These are phyloP conservation scores for Tetrapisispora iriomotensis DNA, from an alignment of 805 yeast genomes.

Conservation along the genomic window DNA sequence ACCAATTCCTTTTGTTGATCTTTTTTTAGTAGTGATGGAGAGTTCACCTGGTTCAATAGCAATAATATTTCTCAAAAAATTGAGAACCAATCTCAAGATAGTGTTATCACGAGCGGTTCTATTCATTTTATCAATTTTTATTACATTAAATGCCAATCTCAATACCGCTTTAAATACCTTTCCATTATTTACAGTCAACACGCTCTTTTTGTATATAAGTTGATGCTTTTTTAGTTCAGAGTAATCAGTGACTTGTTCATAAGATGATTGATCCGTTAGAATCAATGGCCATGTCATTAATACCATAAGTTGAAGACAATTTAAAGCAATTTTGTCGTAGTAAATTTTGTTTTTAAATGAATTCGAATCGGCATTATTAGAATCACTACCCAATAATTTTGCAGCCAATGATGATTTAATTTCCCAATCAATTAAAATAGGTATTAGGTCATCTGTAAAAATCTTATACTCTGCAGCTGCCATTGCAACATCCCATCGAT, in stretches of 20 bases:
- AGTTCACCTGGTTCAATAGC: conserved; percentile 63
- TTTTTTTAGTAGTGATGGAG: conserved; percentile 37
- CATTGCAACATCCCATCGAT: conserved; percentile 71
- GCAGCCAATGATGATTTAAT: conserved; percentile 23
- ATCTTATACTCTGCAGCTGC: conserved; percentile 78
- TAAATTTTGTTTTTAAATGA: conserved; percentile 22
- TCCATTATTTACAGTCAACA: conserved; percentile 51
- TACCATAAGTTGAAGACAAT: conserved; percentile 71
- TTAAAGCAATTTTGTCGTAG: conserved; percentile 53
- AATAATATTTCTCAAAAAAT: conserved; percentile 68
- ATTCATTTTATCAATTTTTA: conserved; percentile 41
- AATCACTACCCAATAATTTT: conserved; percentile 11
- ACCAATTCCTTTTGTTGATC: conserved; percentile 24
- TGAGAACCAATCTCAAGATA: conserved; percentile 59
- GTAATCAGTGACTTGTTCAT: conserved; percentile 47
- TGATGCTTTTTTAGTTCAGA: conserved; percentile 59
- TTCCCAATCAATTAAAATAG: conserved; percentile 70
- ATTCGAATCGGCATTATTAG: conserved; percentile 10
- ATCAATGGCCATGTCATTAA: conserved; percentile 80
- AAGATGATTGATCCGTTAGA: conserved; percentile 48
- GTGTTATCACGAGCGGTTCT: conserved; percentile 65
- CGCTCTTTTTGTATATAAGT: conserved; percentile 55
- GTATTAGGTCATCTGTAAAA: conserved; percentile 60
- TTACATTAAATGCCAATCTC: conserved; percentile 54
- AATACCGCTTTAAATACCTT: conserved; percentile 58